phyloP scores from a whole-genome alignment of 257 asterid species.

The Capsicum baccatum region DNA sequence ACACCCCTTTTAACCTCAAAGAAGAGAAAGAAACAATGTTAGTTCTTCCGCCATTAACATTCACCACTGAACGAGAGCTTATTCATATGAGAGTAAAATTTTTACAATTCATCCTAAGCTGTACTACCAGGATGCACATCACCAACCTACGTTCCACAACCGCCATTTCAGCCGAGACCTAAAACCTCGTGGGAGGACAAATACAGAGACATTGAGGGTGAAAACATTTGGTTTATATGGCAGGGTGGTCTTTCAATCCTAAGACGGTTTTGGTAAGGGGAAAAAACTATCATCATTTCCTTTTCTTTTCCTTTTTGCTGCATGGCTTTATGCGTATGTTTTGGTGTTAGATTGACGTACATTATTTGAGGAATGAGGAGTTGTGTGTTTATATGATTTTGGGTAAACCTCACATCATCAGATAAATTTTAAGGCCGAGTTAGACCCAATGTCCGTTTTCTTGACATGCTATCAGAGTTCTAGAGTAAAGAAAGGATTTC shows the following conservation, averaged over 20 bases:
- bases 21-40: too few species aligned
- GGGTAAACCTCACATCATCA: neutral
- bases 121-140: constrained; percentile 86
- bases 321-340: neutral
- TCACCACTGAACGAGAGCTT: too few species aligned
- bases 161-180: constrained; percentile 52
- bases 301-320: neutral
- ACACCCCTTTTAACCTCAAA: too few species aligned
- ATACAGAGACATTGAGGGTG: constrained; percentile 74
- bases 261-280: constrained; percentile 59
- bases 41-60: too few species aligned
- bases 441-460: neutral
- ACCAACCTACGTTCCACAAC: constrained; percentile 49
- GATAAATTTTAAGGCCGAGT: neutral
- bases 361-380: neutral
- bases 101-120: too few species aligned
- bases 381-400: neutral
- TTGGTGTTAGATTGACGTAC: neutral
- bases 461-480: neutral
- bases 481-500: neutral
- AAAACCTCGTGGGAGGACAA: constrained; percentile 81
- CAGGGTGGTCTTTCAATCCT: constrained; percentile 90
- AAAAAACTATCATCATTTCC: neutral
- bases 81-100: too few species aligned
- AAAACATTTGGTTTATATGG: constrained; percentile 79